Conservation (phyloP, 148 eudicot genomes). For the Rhododendron kiyosumense region DNA sequence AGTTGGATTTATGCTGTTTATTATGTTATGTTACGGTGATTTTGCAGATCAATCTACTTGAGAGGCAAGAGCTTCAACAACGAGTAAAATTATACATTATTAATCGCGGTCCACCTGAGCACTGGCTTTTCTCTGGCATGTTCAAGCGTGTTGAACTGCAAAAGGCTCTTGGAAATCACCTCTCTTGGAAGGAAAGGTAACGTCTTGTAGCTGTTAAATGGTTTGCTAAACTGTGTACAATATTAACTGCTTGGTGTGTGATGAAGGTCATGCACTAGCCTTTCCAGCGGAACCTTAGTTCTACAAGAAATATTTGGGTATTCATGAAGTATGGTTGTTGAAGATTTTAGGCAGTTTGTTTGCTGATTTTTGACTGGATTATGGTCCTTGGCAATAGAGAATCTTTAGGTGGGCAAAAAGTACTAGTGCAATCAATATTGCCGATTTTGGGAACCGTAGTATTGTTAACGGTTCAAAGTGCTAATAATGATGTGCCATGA, state of each 20-base stretch:
- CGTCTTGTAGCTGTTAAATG: not conserved
- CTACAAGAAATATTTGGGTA: not conserved
- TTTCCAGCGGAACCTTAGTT: not conserved
- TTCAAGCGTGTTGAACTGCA: slow-evolving; percentile 88
- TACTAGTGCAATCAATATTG: not conserved
- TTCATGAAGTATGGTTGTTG: not conserved
- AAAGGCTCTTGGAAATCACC: slow-evolving; percentile 87
- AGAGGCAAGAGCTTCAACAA: slow-evolving; percentile 90
- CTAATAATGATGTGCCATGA: not conserved
- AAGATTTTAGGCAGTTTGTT: not conserved
- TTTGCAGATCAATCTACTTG: slow-evolving; percentile 79
- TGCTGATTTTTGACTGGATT: not conserved
- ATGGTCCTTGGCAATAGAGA: not conserved
- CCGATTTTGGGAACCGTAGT: not conserved
- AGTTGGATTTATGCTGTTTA: not conserved
- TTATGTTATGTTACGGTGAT: not conserved
- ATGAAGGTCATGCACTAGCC: not conserved
- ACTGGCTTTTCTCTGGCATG: slow-evolving; percentile 68
- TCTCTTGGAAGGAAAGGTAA: slow-evolving; percentile 96
- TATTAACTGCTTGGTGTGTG: not conserved
- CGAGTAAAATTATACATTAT: slow-evolving; percentile 60
- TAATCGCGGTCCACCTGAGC: slow-evolving; percentile 77
- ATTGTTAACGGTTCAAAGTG: not conserved
- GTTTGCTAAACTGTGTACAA: not conserved
- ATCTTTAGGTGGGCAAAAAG: not conserved